Base-by-base conservation (phyloP, 306 rosid genomes). In the Lotus japonicus region DNA sequence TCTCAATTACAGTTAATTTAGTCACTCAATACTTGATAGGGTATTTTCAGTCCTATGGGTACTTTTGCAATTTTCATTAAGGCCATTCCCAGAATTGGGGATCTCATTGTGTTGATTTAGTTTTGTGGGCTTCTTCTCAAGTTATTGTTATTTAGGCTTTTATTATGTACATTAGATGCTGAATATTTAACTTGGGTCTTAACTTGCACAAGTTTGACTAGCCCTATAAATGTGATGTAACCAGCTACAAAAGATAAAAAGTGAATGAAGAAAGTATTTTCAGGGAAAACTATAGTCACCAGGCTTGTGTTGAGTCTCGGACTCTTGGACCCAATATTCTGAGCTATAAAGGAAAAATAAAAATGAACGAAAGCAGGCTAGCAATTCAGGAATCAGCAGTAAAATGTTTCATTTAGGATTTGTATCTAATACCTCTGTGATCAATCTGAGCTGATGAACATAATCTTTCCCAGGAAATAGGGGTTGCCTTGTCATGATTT, bases 401-500 rank as follows among this genome's bases (percentile, higher is more conserved):
- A 38, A 51, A 26, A 11, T 18, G 8, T 15, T 33, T 18, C 61
- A 58, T 51, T 12, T 2, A 76, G 15, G 26, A 49, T 63, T 31
- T 74, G 7, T 7, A 41, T 35, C 11, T 18, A 13, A 67, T 84
- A 89, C 98, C 91, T 89, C 94, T 7, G 95, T 89, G 59, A 92
- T 80, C 65, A 92, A 86, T 81, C 85, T 88, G 52, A 92, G 88
- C 85, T 92, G 98, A 80, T 92, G 97, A 45, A 92, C 95, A 70
- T 92, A 87, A 77, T 92, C 97, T 80, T 31, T 89, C 66, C 97
- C 97, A 3, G 97, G 98, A 67, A 89, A 92, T 58, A 89, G 84
- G 58, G 97, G 94, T 33, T 82, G 73, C 48, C 96, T 86, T 55
- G 87, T 87, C 88, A 84, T 66, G 63, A 86, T 92, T 86, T 92